phyloP scores from a whole-genome alignment of 345 rosid species.

The Mercurialis annua region DNA sequence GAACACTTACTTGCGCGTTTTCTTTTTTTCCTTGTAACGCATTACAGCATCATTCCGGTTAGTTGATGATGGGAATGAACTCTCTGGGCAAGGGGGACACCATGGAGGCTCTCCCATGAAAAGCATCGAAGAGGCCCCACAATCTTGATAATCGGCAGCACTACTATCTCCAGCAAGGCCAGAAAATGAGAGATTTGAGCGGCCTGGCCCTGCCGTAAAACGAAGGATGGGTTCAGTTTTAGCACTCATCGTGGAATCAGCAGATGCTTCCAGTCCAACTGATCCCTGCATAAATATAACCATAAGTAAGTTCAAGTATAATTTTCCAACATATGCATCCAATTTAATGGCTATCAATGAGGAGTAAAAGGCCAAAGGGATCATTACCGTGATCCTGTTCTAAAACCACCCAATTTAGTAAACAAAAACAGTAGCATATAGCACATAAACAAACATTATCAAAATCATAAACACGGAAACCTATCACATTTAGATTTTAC shows the following conservation, averaged over 20 bases:
- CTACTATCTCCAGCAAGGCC: conserved; percentile 83
- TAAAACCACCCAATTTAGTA: too few relatives aligned
- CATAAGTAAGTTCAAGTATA: conserved; percentile 6
- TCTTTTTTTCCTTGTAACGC: conserved; percentile 98
- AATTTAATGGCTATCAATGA: background rate
- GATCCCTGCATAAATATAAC: conserved; percentile 39
- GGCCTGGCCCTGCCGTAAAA: conserved; percentile 49
- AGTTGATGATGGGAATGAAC: conserved; percentile 52
- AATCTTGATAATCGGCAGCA: conserved; percentile 82
- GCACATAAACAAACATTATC: background rate
- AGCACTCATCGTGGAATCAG: conserved; percentile 77
- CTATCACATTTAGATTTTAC: background rate
- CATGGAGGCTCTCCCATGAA: conserved; percentile 88
- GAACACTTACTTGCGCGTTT: conserved; percentile 82
- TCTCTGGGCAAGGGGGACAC: conserved; percentile 67
- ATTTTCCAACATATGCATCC: background rate
- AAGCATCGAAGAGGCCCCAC: conserved; percentile 77
- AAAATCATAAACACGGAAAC: background rate
- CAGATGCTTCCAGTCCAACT: conserved; percentile 61
- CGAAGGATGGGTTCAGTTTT: conserved; percentile 84
- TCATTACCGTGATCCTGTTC: background rate
- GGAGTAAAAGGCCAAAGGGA: background rate
- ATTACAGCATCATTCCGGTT: conserved; percentile 71
- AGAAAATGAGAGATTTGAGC: conserved; percentile 81
- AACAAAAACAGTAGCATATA: too few relatives aligned